Percentiles rank a stretch among this genome's conserved stretches.
These are phyloP conservation scores for Solanum rostratum DNA, from an alignment of 257 asterid species.

Conservation along the genomic window DNA sequence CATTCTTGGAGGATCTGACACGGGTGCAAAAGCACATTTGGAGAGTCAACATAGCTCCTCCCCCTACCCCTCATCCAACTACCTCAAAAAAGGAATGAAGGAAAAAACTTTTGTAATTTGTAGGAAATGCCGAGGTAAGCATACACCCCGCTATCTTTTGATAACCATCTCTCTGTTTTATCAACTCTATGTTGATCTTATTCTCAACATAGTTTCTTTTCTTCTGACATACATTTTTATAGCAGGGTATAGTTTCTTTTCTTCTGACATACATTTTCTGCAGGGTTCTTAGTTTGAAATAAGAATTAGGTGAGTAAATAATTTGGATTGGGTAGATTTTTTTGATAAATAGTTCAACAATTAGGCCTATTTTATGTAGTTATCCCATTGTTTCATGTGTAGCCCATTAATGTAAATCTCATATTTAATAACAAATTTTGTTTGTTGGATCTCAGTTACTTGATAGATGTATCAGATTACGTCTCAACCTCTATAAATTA, in stretches of 20 bases:
- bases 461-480: too few species aligned
- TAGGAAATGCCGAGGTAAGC: neutral
- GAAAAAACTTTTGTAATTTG: neutral
- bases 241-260: neutral
- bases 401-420: too few species aligned
- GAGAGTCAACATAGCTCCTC: too few species aligned
- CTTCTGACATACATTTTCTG: neutral
- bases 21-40: too few species aligned
- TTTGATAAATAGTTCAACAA: too few species aligned
- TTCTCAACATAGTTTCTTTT: neutral
- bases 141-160: neutral
- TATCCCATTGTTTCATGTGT: too few species aligned
- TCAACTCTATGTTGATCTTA: neutral
- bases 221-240: neutral
- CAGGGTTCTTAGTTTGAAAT: neutral
- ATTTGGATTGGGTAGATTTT: too few species aligned
- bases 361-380: slow-evolving; percentile 14
- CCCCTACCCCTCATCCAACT: neutral
- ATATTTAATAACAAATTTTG: too few species aligned
- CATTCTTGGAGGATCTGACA: too few species aligned
- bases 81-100: neutral
- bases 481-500: too few species aligned
- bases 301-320: neutral
- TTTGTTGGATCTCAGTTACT: too few species aligned
- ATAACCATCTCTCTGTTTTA: neutral